Evolutionary conservation across 2,329 filamentous ascomycete species (phyloP).

Genomic region (Ascochyta viciae-villosae): DNA sequence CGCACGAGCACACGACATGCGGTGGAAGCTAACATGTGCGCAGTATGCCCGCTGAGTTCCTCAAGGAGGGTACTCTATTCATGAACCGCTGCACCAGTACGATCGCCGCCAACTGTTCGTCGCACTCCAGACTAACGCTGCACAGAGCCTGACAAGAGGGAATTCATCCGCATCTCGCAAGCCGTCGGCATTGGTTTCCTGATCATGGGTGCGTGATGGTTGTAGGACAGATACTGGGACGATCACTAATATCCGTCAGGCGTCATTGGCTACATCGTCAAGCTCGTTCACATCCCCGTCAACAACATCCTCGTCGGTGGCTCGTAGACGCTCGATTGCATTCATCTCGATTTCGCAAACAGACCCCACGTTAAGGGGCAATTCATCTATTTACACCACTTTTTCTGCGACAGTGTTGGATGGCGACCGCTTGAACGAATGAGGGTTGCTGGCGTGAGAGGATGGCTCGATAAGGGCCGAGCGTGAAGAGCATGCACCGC

Average conservation of each 20-base stretch:
- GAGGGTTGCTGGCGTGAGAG: background rate
- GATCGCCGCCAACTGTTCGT: background rate
- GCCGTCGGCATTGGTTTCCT: constrained; percentile 61
- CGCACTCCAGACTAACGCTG: constrained; percentile 34
- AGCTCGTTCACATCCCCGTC: constrained; percentile 61
- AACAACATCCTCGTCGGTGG: constrained; percentile 61
- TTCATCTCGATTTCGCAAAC: constrained; percentile 18
- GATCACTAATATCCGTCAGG: constrained; percentile 26
- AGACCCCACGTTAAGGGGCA: constrained; percentile 13
- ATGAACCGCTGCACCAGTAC: constrained; percentile 57
- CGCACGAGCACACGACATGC: background rate
- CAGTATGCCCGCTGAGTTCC: constrained; percentile 51
- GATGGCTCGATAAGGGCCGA: background rate
- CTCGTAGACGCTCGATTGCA: constrained; percentile 36
- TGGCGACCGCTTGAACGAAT: background rate
- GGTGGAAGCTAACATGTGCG: constrained; percentile 28
- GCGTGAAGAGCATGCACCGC: constrained; percentile 8
- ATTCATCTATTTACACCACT: constrained; percentile 26
- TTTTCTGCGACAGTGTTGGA: constrained; percentile 7
- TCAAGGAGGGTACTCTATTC: constrained; percentile 58
- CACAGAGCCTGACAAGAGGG: constrained; percentile 52
- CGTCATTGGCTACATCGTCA: constrained; percentile 60
- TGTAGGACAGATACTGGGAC: background rate
- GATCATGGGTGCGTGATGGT: constrained; percentile 52
- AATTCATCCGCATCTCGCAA: constrained; percentile 56